Percentiles rank a stretch among this genome's conserved stretches.
Evolutionary conservation across 495 filamentous ascomycete genomes (phyloP).

Genomic region (Bacidia rubella): DNA sequence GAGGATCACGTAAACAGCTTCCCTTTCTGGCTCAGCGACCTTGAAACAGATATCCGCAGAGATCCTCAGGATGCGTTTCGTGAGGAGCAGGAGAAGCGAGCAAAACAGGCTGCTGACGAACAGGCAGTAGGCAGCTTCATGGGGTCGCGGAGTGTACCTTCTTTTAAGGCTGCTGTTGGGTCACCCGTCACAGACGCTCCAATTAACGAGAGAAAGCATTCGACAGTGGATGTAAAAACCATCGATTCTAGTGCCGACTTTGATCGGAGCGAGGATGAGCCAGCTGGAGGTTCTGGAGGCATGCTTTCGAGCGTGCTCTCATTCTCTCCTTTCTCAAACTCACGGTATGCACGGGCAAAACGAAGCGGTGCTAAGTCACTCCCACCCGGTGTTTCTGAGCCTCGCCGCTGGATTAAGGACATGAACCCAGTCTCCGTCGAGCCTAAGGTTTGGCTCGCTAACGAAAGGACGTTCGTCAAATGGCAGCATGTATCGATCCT

Average conservation of each 20-base stretch:
- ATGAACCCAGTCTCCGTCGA: constrained; percentile 79
- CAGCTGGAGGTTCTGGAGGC: constrained; percentile 14
- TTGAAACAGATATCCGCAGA: constrained; percentile 76
- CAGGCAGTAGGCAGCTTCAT: constrained; percentile 79
- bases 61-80: constrained; percentile 87
- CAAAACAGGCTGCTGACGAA: constrained; percentile 69
- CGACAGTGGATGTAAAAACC: constrained; percentile 20
- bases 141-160: constrained; percentile 33
- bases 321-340: constrained; percentile 62
- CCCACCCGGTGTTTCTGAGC: constrained; percentile 76
- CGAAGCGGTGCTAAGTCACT: constrained; percentile 32
- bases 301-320: constrained; percentile 34
- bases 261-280: constrained; percentile 26
- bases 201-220: constrained; percentile 10
- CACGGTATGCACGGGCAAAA: constrained; percentile 50
- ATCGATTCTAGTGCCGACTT: constrained; percentile 27
- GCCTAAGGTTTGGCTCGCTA: constrained; percentile 96
- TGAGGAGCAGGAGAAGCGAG: constrained; percentile 71
- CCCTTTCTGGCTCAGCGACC: constrained; percentile 85
- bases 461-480: constrained; percentile 91
- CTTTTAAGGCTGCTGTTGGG: constrained; percentile 42
- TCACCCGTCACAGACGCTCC: constrained; percentile 44
- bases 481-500: constrained; percentile 91
- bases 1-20: constrained; percentile 93
- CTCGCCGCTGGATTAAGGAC: constrained; percentile 81